Evolutionary conservation across 163 green algal species (phyloP).

Genomic region (Trebouxia gelatinosa): DNA sequence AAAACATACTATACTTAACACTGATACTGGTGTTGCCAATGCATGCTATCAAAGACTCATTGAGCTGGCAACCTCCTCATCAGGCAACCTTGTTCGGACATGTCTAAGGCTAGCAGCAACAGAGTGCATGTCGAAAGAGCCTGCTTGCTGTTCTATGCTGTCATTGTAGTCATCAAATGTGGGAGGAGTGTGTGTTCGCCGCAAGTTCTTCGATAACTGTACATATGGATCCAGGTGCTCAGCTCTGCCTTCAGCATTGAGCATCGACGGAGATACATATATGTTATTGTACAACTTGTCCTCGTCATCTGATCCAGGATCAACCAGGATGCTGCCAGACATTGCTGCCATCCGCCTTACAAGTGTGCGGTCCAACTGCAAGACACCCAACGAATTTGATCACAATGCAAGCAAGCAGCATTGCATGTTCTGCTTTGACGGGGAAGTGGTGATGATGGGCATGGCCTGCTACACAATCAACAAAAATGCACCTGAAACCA

Average conservation of each 20-base stretch:
- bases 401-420: too few relatives aligned
- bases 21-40: too few relatives aligned
- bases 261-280: slow-evolving; percentile 30
- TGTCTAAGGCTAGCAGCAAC: slow-evolving; percentile 35
- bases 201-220: slow-evolving; percentile 22
- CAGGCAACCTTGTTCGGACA: not conserved
- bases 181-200: slow-evolving; percentile 34
- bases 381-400: too few relatives aligned
- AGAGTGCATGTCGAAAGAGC: slow-evolving; percentile 34
- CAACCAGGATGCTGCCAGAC: slow-evolving; percentile 35
- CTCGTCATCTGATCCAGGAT: slow-evolving; percentile 38
- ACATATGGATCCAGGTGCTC: slow-evolving; percentile 30
- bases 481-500: too few relatives aligned
- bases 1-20: too few relatives aligned
- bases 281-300: slow-evolving; percentile 26
- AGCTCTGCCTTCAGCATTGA: slow-evolving; percentile 2
- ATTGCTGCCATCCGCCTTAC: slow-evolving; percentile 41
- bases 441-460: too few relatives aligned
- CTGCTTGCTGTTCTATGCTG: not conserved
- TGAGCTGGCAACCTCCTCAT: too few relatives aligned
- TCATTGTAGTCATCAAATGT: slow-evolving; percentile 36
- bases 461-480: too few relatives aligned
- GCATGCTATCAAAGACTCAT: too few relatives aligned
- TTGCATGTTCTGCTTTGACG: too few relatives aligned
- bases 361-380: slow-evolving; percentile 38